Evolutionary conservation across 805 yeast genomes (phyloP), one percentile per base, ranked within the genome.

Genomic region (Candida sphagnicola): DNA sequence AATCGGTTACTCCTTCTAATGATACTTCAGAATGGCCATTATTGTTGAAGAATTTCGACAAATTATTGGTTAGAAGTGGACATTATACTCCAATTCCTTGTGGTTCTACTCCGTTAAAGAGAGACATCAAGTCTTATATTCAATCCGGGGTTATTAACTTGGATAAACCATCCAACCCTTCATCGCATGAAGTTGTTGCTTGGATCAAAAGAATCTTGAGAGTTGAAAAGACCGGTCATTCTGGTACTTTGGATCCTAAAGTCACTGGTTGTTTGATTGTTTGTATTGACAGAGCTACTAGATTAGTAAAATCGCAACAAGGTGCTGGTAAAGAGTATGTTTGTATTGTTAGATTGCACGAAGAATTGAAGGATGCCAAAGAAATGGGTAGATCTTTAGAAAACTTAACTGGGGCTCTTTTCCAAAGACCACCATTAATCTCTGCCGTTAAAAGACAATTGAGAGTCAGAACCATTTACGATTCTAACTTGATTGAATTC

Each of bases 301-400:
- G 99, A 70, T 77, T 93, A 60, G 99, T 93, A 51, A 93, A 93
- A 69, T 87, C 96, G 39, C 99, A 93, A 73, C 99, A 93, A 70
- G 98, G 98, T 72, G 99, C 99, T 34, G 99, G 99, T 77, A 93
- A 93, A 67, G 99, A 93, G 81, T 93, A 93, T 71, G 99, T 93
- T 40, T 93, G 98, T 75, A 88, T 93, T 51, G 93, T 87, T 42
- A 82, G 98, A 74, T 75, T 93, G 56, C 99, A 93, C 65, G 97
- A 91, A 49, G 89, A 89, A 46, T 74, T 93, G 50, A 80, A 85
- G 51, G 96, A 89, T 52, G 93, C 85, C 58, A 88, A 88, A 63
- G 96, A 84, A 53, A 75, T 93, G 67, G 87, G 82, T 39, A 82
- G 95, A 57, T 73, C 86, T 18, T 75, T 93, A 51, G 99, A 93